phyloP scores from a whole-genome alignment of 495 filamentous ascomycete species.

The Talaromyces trachyspermus region DNA sequence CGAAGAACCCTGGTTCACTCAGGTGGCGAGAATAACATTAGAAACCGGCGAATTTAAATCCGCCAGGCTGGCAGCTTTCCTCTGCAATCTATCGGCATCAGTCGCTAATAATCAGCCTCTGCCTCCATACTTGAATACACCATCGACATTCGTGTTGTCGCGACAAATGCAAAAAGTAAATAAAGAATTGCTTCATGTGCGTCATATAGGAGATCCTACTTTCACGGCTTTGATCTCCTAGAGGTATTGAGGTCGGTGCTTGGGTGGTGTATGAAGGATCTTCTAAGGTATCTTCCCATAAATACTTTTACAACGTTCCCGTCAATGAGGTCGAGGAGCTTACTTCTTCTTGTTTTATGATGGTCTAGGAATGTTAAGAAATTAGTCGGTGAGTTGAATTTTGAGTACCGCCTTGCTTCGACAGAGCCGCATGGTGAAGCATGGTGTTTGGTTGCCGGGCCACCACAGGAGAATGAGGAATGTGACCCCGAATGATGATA shows the following conservation, averaged over 20 bases:
- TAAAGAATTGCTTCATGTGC: constrained; percentile 49
- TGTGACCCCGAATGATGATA: too few relatives aligned
- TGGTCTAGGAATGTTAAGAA: constrained; percentile 45
- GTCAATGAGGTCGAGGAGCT: too few relatives aligned
- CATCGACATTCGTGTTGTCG: constrained; percentile 49
- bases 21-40: constrained; percentile 24
- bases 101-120: constrained; percentile 51
- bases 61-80: constrained; percentile 51
- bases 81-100: constrained; percentile 61
- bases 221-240: constrained; percentile 69
- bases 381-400: constrained; percentile 69
- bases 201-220: constrained; percentile 60
- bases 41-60: constrained; percentile 45
- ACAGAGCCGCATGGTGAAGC: not conserved
- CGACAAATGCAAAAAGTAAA: constrained; percentile 44
- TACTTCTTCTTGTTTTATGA: not conserved
- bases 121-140: constrained; percentile 52
- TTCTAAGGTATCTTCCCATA: constrained; percentile 39
- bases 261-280: constrained; percentile 51
- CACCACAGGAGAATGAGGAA: not conserved
- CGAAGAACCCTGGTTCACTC: constrained; percentile 18
- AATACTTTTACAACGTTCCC: not conserved
- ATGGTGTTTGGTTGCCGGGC: not conserved
- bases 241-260: constrained; percentile 63
- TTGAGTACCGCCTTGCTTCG: constrained; percentile 42